Base-by-base conservation (phyloP, 2,329 filamentous ascomycete genomes). In the Coleophoma crateriformis region DNA sequence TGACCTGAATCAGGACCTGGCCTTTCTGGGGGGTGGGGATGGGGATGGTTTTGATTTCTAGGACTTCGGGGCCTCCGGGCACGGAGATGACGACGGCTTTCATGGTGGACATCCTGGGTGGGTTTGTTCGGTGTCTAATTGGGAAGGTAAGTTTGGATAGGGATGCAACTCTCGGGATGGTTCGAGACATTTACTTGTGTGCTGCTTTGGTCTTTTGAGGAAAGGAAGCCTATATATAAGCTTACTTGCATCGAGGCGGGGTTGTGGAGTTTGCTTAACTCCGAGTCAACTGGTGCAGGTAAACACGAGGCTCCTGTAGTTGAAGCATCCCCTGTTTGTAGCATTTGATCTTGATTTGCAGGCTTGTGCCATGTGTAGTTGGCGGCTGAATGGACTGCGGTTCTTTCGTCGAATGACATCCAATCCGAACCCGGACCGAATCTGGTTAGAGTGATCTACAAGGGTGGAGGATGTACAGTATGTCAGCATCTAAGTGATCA, bases 1-100 rank as follows among this genome's bases (percentile, higher is more conserved):
- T 85, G 59, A 96, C 72, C 60, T 83, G 84, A 50, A 96, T 81
- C 48, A 96, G 77, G 17, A 86, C 90, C 68, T 95, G 80, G 51
- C 82, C 78, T 11, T 72, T 67, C 13, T 71, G 58, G 62, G 45
- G 74, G 54, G 49, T 7, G 51, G 50, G n/a, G 57, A 45, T 33
- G 4, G 19, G 42, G n/a, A 45, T 33, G 7, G 10, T 33, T 20
- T 45, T 27, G 13, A 45, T 2, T 15, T 33, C 19, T 3, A 45
- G 42, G 13, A 32, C n/a, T 22, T 42, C 39, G 3, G 39, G 39
- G 2, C 39, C 39, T 2, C 39, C n/a, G 3, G 39, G 7, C 7
- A 4, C 19, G 7, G 12, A 22, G 33, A 34, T 5, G 12, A 42
- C 39, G 39, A 22, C 39, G 5, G 39, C 39, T 42, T 42, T 42